Evolutionary conservation across 768 basidiomycete species (phyloP), one percentile per base, ranked within the genome.

Genomic region (Sarcomyxa edulis): DNA sequence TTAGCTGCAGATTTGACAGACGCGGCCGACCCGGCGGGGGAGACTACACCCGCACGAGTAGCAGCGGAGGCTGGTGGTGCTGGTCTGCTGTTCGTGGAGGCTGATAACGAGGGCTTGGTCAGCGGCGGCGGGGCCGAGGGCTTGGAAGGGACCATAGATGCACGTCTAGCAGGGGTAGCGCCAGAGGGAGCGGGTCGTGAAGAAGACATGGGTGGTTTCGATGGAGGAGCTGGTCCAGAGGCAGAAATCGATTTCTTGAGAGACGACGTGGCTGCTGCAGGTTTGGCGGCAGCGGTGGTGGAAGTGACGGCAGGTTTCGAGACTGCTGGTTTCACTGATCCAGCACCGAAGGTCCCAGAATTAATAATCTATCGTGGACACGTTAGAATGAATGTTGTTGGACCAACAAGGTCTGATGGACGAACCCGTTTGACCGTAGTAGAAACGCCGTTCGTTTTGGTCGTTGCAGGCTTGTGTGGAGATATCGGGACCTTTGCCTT

Each of bases 341-440:
- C 78, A 54, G 72, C 49, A 46, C 78, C 75, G 65, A 81, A 80
- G 46, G 81, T 81, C 45, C 80, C 77, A 41, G 80, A 73, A 58
- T 63, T 78, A 49, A 80, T 64, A 41, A 81, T 71, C 84, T 86
- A 53, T 26, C 47, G 47, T 39, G 53, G 28, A 44, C n/a, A 35
- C 27, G 28, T 34, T 11, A 35, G 11, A 26, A 41, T 40, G 46
- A 32, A 37, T 19, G 32, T 33, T 40, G 37, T 44, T 39, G 49
- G 35, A 32, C 20, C 16, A 14, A 27, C 21, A 38, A 46, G 26
- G 35, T 16, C 35, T 21, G 34, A 14, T 11, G 11, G 43, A 26
- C 24, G 27, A 30, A 81, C 87, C 74, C 82, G 87, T 66, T 84
- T 89, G 32, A 80, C 80, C 7, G 78, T 73, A 28, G 73, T 59